Evolutionary conservation across 208 protist species (phyloP), one percentile per base, ranked within the genome.

Genomic region (Endotrypanum monterogeii): DNA sequence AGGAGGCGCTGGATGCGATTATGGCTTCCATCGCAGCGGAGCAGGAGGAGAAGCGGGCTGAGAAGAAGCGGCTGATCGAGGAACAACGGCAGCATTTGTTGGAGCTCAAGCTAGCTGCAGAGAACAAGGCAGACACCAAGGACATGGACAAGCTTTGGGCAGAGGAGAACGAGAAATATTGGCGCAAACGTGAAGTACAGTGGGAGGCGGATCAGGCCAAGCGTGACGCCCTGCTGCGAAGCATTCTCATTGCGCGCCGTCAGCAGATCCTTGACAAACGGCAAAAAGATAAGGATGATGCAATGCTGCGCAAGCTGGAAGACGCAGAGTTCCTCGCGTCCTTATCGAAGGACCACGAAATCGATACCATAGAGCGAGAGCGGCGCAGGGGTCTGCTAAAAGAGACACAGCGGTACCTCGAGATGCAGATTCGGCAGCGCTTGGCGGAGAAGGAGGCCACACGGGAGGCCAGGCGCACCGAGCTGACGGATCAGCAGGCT

Each of bases 181-280:
- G 92, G 92, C 89, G 56, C 69, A 92, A 90, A 76, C 90, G 90
- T 28, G 90, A 96, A 84, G 78, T 77, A 18, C 79, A 83, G 58
- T 96, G 92, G 90, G 61, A 80, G 20, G 85, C 84, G 20, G 87
- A 95, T 2, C 80, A 89, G 80, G 68, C 80, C 18, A 84, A 82
- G 76, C 89, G 92, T 14, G 80, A 95, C 44, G 39, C 69, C 14
- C 78, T 95, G 0, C 67, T 95, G 30, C 88, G 85, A 65, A 94
- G 80, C 70, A 84, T 96, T 35, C 83, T 96, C 50, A 88, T 89
- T 35, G 83, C 78, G 2, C 92, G 92, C 50, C 86, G 90, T 0
- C 83, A 95, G 72, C 92, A 96, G 82, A 89, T 96, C 32, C 72
- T 91, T 7, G 89, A 94, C 67, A 91, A 89, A 73, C 83, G 90